phyloP scores from a whole-genome alignment of 129 eudicot genomes.

The Helianthus tuberosus region DNA sequence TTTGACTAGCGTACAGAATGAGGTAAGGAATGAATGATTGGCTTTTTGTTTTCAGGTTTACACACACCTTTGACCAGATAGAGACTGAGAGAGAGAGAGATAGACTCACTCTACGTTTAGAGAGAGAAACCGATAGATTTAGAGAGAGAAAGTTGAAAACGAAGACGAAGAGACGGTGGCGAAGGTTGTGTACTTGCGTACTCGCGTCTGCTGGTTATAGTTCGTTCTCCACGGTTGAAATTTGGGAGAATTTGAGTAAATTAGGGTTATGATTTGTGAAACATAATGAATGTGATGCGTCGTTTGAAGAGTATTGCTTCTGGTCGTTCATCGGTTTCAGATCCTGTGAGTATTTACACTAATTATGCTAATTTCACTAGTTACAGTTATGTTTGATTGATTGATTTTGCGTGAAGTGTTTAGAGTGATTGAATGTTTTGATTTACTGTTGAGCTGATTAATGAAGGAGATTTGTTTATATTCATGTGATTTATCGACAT shows the following conservation, averaged over 20 bases:
- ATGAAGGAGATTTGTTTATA: no score
- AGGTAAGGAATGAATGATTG: slow-evolving; percentile 44
- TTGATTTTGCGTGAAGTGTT: neutral
- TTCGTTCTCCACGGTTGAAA: slow-evolving; percentile 29
- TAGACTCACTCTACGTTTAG: neutral
- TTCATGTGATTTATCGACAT: no score
- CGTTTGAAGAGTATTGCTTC: slow-evolving; percentile 94
- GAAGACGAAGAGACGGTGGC: slow-evolving; percentile 5
- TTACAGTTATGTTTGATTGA: no score
- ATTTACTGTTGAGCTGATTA: no score
- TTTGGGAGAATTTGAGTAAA: slow-evolving; percentile 14
- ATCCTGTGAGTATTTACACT: slow-evolving; percentile 57
- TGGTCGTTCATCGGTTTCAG: slow-evolving; percentile 88
- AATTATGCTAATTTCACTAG: no score
- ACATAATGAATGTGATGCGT: slow-evolving; percentile 85
- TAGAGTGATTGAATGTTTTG: neutral
- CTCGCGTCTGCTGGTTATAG: slow-evolving; percentile 16
- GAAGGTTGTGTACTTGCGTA: slow-evolving; percentile 20
- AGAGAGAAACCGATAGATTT: slow-evolving; percentile 35
- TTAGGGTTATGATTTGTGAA: slow-evolving; percentile 38
- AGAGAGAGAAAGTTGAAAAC: slow-evolving; percentile 33
- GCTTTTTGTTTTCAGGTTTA: slow-evolving; percentile 25
- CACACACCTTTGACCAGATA: slow-evolving; percentile 36
- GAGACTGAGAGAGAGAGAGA: slow-evolving; percentile 19
- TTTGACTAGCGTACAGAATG: no score